These are phyloP conservation scores for Boletus vinaceobasis DNA, from an alignment of 768 basidiomycete genomes.

Conservation along the genomic window DNA sequence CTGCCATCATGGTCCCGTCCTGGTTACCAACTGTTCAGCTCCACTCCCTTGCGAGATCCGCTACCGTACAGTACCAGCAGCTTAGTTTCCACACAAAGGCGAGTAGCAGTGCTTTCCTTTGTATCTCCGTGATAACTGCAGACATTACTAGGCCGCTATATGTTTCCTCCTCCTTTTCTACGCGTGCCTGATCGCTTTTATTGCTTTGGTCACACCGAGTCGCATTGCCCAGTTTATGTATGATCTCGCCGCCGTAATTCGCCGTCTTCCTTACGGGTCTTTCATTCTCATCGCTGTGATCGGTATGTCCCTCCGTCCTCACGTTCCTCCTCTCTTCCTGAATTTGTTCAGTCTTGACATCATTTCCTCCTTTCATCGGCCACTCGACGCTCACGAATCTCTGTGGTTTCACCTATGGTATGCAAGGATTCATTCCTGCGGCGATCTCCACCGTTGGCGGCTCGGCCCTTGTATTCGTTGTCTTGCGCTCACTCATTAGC, in stretches of 20 bases:
- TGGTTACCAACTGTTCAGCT: conserved; percentile 21
- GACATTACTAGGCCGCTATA: conserved; percentile 42
- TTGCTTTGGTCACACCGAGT: conserved; percentile 56
- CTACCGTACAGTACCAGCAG: conserved; percentile 43
- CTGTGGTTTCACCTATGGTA: conserved; percentile 81
- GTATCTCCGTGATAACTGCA: conserved; percentile 10
- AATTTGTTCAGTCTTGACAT: conserved; percentile 23
- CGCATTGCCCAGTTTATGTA: conserved; percentile 69
- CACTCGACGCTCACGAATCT: conserved; percentile 44
- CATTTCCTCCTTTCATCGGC: conserved; percentile 34
- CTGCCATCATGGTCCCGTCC: neutral
- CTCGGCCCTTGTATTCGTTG: conserved; percentile 57
- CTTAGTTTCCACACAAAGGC: conserved; percentile 59
- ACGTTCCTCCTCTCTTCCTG: conserved; percentile 45
- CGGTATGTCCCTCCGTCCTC: conserved; percentile 52
- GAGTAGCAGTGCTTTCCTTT: neutral
- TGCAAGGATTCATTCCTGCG: conserved; percentile 70
- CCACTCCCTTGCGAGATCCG: conserved; percentile 20
- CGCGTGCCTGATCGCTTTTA: conserved; percentile 38
- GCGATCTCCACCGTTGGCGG: conserved; percentile 60
- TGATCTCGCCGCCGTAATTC: conserved; percentile 61
- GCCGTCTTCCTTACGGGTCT: conserved; percentile 60
- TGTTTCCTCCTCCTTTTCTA: conserved; percentile 61
- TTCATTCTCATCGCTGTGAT: conserved; percentile 49
- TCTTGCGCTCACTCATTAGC: conserved; percentile 58